These are phyloP conservation scores for Trametes cinnabarina DNA, from an alignment of 768 basidiomycete species.

Conservation along the genomic window DNA sequence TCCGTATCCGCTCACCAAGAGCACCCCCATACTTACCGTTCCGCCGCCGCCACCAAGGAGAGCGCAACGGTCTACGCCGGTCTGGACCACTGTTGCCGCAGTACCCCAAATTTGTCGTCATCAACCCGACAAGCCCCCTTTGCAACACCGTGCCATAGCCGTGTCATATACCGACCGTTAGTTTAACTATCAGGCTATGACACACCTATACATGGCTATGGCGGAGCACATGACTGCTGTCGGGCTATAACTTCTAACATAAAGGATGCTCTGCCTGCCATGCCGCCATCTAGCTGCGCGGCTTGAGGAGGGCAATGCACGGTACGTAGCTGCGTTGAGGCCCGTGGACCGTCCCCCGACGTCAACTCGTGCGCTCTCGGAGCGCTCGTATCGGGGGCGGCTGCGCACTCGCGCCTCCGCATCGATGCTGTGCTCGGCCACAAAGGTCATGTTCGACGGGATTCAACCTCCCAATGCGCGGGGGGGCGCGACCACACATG, in stretches of 20 bases:
- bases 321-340: background rate
- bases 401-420: background rate
- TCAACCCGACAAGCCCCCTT: too few relatives aligned
- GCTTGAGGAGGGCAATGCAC: too few relatives aligned
- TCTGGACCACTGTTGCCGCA: background rate
- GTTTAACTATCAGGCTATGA: too few relatives aligned
- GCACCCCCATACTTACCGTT: background rate
- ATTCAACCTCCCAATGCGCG: too few relatives aligned
- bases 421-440: background rate
- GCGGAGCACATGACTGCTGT: too few relatives aligned
- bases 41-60: background rate
- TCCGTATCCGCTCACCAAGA: background rate
- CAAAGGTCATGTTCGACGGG: background rate
- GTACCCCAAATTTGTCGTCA: background rate
- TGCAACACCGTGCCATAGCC: too few relatives aligned
- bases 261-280: too few relatives aligned
- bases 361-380: background rate
- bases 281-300: too few relatives aligned
- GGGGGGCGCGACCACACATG: too few relatives aligned
- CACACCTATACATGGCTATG: too few relatives aligned
- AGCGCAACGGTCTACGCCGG: background rate
- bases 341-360: slow-evolving; percentile 1
- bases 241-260: too few relatives aligned
- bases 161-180: too few relatives aligned
- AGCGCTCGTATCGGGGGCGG: slow-evolving; percentile 1